Conservation (phyloP, 129 eudicot genomes). For the Saposhnikovia divaricata region DNA sequence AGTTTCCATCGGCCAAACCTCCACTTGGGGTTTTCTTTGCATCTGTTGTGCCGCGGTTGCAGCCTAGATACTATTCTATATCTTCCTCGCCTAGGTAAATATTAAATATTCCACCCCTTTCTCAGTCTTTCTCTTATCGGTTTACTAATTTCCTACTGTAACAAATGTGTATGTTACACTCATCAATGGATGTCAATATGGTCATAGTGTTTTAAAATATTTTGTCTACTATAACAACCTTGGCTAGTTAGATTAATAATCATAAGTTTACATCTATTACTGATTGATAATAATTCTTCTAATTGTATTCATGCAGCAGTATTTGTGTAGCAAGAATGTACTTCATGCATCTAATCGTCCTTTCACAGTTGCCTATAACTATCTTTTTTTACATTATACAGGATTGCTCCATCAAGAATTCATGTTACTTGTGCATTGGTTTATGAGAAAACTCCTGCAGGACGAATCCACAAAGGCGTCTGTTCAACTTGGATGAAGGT, state of each 20-base stretch:
- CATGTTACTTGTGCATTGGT: constrained; percentile 97
- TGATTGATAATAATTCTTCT: not conserved
- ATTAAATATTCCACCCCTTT: constrained; percentile 18
- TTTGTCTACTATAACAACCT: not conserved
- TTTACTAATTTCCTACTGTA: too few relatives aligned
- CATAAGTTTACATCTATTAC: not conserved
- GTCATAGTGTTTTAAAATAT: not conserved
- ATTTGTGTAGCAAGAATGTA: not conserved
- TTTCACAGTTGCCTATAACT: not conserved
- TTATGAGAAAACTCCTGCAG: constrained; percentile 70
- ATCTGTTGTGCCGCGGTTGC: constrained; percentile 83
- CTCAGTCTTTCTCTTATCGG: not conserved
- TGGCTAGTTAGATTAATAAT: not conserved
- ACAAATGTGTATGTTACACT: not conserved
- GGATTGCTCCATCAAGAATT: constrained; percentile 75
- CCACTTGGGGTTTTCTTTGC: constrained; percentile 98
- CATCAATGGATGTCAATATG: not conserved
- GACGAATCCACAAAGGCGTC: constrained; percentile 86
- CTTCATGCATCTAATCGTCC: not conserved
- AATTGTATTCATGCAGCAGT: not conserved
- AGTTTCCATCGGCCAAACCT: constrained; percentile 88
- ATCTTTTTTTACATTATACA: constrained; percentile 24
- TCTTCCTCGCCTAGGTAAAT: constrained; percentile 85
- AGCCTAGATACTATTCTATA: constrained; percentile 90
- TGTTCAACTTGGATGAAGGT: constrained; percentile 99